These are phyloP conservation scores for Haberlea rhodopensis DNA, from an alignment of 257 asterid genomes.

Conservation along the genomic window DNA sequence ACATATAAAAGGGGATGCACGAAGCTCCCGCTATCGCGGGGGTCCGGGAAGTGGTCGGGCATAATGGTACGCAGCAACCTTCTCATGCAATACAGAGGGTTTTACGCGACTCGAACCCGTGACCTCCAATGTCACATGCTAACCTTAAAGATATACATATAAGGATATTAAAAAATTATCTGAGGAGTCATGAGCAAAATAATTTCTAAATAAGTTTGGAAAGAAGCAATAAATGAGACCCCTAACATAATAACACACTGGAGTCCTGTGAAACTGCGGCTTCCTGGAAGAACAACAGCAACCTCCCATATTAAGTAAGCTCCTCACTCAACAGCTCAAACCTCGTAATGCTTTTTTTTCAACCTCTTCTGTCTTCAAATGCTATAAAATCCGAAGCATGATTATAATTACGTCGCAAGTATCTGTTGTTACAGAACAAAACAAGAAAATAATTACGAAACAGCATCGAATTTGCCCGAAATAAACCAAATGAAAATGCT, in stretches of 20 bases:
- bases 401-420: not conserved
- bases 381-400: not conserved
- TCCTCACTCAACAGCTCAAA: conserved; percentile 8
- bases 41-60: no score
- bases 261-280: conserved; percentile 44
- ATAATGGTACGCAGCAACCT: no score
- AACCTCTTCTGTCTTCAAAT: not conserved
- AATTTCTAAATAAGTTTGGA: not conserved
- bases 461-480: not conserved
- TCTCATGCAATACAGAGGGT: no score
- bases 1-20: no score
- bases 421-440: not conserved
- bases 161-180: no score
- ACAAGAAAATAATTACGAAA: not conserved
- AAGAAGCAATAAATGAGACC: not conserved
- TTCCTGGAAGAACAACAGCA: conserved; percentile 49
- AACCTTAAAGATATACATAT: no score
- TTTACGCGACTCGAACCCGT: no score
- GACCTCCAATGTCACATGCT: no score
- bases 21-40: no score
- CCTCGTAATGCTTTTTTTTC: not conserved
- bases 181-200: not conserved
- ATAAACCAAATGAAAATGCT: conserved; percentile 1
- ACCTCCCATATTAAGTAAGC: conserved; percentile 40
- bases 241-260: conserved; percentile 50